Percentiles rank a stretch among this genome's conserved stretches.
Conservation (phyloP, 805 yeast genomes). For the Yarrowia osloensis region DNA sequence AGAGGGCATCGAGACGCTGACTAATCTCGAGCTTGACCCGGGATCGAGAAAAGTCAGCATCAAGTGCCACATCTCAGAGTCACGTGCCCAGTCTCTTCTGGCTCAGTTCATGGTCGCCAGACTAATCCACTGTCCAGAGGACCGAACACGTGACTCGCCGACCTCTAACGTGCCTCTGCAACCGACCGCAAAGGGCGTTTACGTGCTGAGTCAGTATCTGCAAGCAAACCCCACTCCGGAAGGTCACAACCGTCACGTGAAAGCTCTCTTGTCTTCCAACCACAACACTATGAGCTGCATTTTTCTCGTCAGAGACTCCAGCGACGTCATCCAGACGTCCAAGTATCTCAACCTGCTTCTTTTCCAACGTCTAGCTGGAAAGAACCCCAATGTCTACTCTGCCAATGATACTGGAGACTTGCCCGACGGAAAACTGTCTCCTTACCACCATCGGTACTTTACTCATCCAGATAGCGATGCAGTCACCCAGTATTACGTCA, state of each 20-base stretch:
- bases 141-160: slow-evolving; percentile 59
- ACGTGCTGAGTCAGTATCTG: slow-evolving; percentile 63
- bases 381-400: slow-evolving; percentile 68
- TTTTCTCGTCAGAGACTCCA: slow-evolving; percentile 61
- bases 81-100: slow-evolving; percentile 12
- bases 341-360: slow-evolving; percentile 65
- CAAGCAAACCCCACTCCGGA: slow-evolving; percentile 33
- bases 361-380: slow-evolving; percentile 65
- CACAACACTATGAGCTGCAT: slow-evolving; percentile 75
- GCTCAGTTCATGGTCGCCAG: slow-evolving; percentile 33
- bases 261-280: background rate
- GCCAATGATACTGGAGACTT: slow-evolving; percentile 56
- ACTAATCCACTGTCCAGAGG: slow-evolving; percentile 72
- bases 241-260: background rate
- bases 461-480: slow-evolving; percentile 89
- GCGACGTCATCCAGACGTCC: slow-evolving; percentile 63
- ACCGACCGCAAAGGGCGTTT: slow-evolving; percentile 90
- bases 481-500: slow-evolving; percentile 74
- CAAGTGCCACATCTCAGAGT: slow-evolving; percentile 3
- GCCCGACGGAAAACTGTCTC: slow-evolving; percentile 41
- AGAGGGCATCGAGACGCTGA: background rate
- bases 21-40: background rate
- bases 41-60: background rate
- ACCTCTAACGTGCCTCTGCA: slow-evolving; percentile 56
- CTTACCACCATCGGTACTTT: slow-evolving; percentile 74